Evolutionary conservation across 768 basidiomycete genomes (phyloP).

Genomic region (Mycena floridula): DNA sequence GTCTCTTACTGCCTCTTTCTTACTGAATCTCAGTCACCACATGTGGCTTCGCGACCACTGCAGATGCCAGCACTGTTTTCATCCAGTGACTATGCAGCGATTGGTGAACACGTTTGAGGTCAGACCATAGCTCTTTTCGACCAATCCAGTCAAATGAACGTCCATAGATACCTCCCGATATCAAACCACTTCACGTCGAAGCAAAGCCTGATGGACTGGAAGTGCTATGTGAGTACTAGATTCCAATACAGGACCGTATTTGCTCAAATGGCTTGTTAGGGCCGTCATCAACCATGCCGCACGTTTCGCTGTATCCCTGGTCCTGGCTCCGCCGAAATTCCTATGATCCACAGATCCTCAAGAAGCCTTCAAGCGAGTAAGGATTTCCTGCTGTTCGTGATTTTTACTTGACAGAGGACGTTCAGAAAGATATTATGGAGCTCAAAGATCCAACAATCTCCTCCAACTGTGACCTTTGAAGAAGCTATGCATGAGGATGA

Average conservation of each 20-base stretch:
- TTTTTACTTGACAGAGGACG: not conserved
- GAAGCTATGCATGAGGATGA: conserved; percentile 67
- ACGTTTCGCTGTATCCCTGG: conserved; percentile 86
- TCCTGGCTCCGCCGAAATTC: conserved; percentile 73
- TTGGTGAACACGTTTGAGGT: conserved; percentile 82
- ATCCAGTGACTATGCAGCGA: conserved; percentile 86
- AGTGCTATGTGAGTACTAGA: conserved; percentile 59
- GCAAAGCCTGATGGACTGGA: conserved; percentile 58
- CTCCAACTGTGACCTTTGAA: conserved; percentile 68
- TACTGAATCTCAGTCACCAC: conserved; percentile 56
- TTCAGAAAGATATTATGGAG: conserved; percentile 76
- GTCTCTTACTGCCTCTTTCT: not conserved
- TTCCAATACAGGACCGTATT: no score
- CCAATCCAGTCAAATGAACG: conserved; percentile 1
- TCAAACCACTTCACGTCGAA: conserved; percentile 56
- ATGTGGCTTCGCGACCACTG: conserved; percentile 94
- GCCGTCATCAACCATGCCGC: conserved; percentile 50
- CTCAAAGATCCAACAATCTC: conserved; percentile 62
- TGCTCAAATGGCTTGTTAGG: conserved; percentile 25
- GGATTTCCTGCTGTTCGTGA: not conserved
- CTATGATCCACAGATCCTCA: conserved; percentile 63
- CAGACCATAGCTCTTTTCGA: not conserved
- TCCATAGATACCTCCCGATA: conserved; percentile 74
- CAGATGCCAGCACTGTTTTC: conserved; percentile 81
- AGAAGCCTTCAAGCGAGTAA: conserved; percentile 1